These are phyloP conservation scores for Pisolithus sp. DNA, from an alignment of 768 basidiomycete genomes.

Conservation along the genomic window DNA sequence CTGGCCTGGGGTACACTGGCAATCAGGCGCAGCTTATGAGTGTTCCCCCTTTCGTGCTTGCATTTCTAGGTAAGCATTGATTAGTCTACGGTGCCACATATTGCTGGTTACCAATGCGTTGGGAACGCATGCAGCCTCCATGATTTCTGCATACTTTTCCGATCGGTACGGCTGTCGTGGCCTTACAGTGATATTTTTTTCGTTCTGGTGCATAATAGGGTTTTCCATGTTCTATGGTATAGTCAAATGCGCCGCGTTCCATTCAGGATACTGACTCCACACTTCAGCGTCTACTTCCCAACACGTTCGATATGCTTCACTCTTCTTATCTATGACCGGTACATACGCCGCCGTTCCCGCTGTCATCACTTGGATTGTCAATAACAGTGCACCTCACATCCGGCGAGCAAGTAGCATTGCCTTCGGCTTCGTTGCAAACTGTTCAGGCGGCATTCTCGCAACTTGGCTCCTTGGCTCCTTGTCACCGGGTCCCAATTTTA, in stretches of 20 bases:
- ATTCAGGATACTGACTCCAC: background rate
- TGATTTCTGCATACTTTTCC: constrained; percentile 41
- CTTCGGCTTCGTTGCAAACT: constrained; percentile 52
- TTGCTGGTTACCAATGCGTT: constrained; percentile 18
- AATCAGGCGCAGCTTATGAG: constrained; percentile 55
- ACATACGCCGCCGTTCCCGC: constrained; percentile 48
- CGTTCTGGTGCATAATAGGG: constrained; percentile 41
- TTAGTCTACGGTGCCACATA: constrained; percentile 28
- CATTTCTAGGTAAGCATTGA: no score
- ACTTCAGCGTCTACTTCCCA: constrained; percentile 21
- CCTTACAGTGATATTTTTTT: constrained; percentile 37
- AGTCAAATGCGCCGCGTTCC: constrained; percentile 4
- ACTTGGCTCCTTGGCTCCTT: constrained; percentile 53
- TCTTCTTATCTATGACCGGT: constrained; percentile 51
- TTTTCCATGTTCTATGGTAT: constrained; percentile 50
- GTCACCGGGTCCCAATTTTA: constrained; percentile 45
- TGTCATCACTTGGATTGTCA: constrained; percentile 52
- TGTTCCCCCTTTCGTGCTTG: constrained; percentile 45
- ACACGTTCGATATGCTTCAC: constrained; percentile 44
- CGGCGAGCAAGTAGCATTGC: constrained; percentile 55
- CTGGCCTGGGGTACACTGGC: constrained; percentile 50
- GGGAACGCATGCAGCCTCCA: constrained; percentile 23
- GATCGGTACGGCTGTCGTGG: constrained; percentile 50
- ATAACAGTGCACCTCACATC: constrained; percentile 52
- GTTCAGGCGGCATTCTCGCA: constrained; percentile 52